phyloP scores from a whole-genome alignment of 2,329 filamentous ascomycete species.

The Pezicula carpinea region DNA sequence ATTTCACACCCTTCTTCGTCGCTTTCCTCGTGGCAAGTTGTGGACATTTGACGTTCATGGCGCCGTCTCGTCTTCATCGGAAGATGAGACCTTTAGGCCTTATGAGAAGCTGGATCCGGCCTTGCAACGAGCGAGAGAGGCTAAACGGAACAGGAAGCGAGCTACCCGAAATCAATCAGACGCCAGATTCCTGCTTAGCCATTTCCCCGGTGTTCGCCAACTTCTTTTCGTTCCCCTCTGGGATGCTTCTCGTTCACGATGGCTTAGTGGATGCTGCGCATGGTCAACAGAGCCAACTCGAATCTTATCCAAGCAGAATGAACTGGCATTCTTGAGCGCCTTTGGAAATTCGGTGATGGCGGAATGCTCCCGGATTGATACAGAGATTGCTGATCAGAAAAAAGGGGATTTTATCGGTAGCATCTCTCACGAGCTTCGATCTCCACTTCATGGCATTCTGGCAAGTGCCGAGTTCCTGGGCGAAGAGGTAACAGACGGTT shows the following conservation, averaged over 20 bases:
- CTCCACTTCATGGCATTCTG: constrained; percentile 52
- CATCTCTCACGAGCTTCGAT: constrained; percentile 54
- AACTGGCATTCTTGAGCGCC: constrained; percentile 34
- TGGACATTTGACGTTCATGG: constrained; percentile 43
- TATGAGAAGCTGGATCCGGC: constrained; percentile 2
- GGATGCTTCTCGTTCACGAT: constrained; percentile 41
- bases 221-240: constrained; percentile 45
- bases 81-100: constrained; percentile 30
- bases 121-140: constrained; percentile 7
- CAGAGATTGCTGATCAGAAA: constrained; percentile 44
- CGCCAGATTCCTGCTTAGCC: constrained; percentile 26
- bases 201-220: constrained; percentile 42
- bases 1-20: constrained; percentile 30
- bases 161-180: constrained; percentile 21
- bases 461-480: constrained; percentile 46
- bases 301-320: constrained; percentile 31
- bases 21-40: constrained; percentile 42
- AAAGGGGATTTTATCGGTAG: constrained; percentile 56
- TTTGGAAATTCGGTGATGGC: constrained; percentile 50
- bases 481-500: constrained; percentile 32
- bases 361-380: constrained; percentile 50
- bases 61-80: constrained; percentile 37
- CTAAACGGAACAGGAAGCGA: constrained; percentile 8
- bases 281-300: constrained; percentile 32
- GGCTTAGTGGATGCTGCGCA: constrained; percentile 46